A percentile compares a stretch with the other conserved stretches of the same genome.
These are phyloP conservation scores for Malus asiatica DNA, from an alignment of 306 rosid species.

Conservation along the genomic window DNA sequence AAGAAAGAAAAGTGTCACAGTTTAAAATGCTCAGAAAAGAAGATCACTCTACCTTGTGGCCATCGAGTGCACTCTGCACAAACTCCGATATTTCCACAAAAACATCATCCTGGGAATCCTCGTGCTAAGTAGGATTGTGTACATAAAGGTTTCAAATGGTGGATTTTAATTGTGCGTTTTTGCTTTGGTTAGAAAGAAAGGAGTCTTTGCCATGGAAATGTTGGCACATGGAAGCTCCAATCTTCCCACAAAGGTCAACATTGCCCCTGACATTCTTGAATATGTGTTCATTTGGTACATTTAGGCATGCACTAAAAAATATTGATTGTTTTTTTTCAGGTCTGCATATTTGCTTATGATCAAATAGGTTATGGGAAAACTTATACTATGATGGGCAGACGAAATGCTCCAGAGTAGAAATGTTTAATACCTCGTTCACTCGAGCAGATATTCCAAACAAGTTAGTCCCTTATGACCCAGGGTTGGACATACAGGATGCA, in stretches of 20 bases:
- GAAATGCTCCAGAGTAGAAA: constrained; percentile 62
- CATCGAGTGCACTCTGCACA: too few relatives aligned
- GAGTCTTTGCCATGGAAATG: too few relatives aligned
- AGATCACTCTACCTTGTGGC: too few relatives aligned
- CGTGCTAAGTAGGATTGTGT: constrained; percentile 13
- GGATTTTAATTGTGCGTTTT: too few relatives aligned
- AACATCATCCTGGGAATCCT: constrained; percentile 72
- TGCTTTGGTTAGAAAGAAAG: too few relatives aligned
- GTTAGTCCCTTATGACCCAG: constrained; percentile 62
- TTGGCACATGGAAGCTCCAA: too few relatives aligned
- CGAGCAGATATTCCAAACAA: constrained; percentile 75
- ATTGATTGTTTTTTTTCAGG: constrained; percentile 41
- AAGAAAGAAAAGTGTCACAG: too few relatives aligned
- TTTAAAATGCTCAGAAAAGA: too few relatives aligned
- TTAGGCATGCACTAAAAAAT: neutral
- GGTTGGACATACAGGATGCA: constrained; percentile 93
- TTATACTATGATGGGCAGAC: constrained; percentile 90
- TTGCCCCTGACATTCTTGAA: too few relatives aligned
- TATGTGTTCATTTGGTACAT: too few relatives aligned
- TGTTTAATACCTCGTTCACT: constrained; percentile 87
- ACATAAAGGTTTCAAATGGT: too few relatives aligned
- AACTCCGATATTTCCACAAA: constrained; percentile 83
- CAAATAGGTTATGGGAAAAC: constrained; percentile 92
- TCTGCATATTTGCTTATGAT: constrained; percentile 93
- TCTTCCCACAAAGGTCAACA: too few relatives aligned